Evolutionary conservation across 2,329 filamentous ascomycete genomes (phyloP), one percentile per base, ranked within the genome.

Genomic region (Colletotrichum caudatum): DNA sequence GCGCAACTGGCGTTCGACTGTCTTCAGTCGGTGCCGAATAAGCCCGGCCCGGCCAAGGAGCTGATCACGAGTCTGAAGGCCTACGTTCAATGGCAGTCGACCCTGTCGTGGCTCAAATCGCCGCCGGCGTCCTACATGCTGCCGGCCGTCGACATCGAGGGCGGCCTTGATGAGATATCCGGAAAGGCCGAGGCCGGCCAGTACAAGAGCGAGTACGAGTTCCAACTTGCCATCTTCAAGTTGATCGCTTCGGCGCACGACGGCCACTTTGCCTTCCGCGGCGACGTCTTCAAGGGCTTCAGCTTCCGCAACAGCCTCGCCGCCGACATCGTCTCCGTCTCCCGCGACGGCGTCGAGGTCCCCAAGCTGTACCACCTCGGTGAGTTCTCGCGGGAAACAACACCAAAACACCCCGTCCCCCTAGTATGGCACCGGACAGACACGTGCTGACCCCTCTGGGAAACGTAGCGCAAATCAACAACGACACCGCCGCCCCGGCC

Each of bases 231-330:
- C 37, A 81, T 93, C 2, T 79, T 83, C 46, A 79, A 88, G 9
- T 82, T 90, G 46, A 76, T 76, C 46, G 83, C 84, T 33, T 82
- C 82, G 1, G 87, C 88, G 4, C 89, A 92, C 74, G 91, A 93
- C 76, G 89, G 90, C 1, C 91, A 93, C 76, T 90, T 91, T 62
- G 80, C 82, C 2, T 90, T 86, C 76, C 80, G 84, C 18, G 87
- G 88, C 3, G 87, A 89, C 73, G 81, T 85, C 5, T 82, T 90
- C 18, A 84, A 83, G 53, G 83, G 87, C 0, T 89, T 90, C 57
- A 81, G 35, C 77, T 86, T 75, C 81, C 83, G 62, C 75, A 82
- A 80, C 44, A 71, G 63, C 5, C 72, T 82, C 8, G 76, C 76
- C 1, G 26, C 67, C 8, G 79, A 80, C 23, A 76, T 92, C 0